These are phyloP conservation scores for Laguncularia racemosa DNA, from an alignment of 345 rosid species.

Conservation along the genomic window DNA sequence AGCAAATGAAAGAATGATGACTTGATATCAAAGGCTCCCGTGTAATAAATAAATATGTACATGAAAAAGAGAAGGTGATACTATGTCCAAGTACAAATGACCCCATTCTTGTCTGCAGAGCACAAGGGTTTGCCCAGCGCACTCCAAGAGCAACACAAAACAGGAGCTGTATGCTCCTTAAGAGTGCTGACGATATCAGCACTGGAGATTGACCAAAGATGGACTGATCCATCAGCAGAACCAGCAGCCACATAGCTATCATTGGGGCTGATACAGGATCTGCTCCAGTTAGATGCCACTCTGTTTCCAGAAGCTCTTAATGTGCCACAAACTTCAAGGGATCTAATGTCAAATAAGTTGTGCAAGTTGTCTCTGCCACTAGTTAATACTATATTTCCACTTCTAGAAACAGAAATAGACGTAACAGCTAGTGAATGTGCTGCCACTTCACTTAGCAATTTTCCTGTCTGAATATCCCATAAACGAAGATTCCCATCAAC, in stretches of 20 bases:
- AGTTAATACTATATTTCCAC: slow-evolving; percentile 62
- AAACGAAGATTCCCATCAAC: slow-evolving; percentile 90
- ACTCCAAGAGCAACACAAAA: slow-evolving; percentile 91
- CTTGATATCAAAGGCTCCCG: not conserved
- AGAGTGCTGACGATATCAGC: slow-evolving; percentile 62
- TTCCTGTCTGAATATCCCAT: slow-evolving; percentile 92
- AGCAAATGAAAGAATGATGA: not conserved
- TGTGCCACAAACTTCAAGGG: slow-evolving; percentile 78
- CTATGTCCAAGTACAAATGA: slow-evolving; percentile 78
- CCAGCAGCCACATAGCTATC: slow-evolving; percentile 87
- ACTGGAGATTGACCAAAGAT: slow-evolving; percentile 74
- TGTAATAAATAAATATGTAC: not conserved
- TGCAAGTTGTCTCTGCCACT: slow-evolving; percentile 95
- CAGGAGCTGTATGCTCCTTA: slow-evolving; percentile 75
- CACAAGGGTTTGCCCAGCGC: slow-evolving; percentile 88
- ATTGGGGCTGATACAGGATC: slow-evolving; percentile 90
- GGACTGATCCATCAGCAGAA: slow-evolving; percentile 74
- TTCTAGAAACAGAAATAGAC: slow-evolving; percentile 60
- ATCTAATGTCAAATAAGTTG: slow-evolving; percentile 74
- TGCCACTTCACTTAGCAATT: slow-evolving; percentile 74
- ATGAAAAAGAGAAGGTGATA: not conserved
- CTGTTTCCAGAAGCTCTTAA: slow-evolving; percentile 74
- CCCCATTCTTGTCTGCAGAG: slow-evolving; percentile 79
- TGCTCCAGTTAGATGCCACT: slow-evolving; percentile 90
- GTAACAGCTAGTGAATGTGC: slow-evolving; percentile 85